Percentiles rank a stretch among this genome's conserved stretches.
These are phyloP conservation scores for Aspergillus arachidicola DNA, from an alignment of 2,329 filamentous ascomycete species.

Conservation along the genomic window DNA sequence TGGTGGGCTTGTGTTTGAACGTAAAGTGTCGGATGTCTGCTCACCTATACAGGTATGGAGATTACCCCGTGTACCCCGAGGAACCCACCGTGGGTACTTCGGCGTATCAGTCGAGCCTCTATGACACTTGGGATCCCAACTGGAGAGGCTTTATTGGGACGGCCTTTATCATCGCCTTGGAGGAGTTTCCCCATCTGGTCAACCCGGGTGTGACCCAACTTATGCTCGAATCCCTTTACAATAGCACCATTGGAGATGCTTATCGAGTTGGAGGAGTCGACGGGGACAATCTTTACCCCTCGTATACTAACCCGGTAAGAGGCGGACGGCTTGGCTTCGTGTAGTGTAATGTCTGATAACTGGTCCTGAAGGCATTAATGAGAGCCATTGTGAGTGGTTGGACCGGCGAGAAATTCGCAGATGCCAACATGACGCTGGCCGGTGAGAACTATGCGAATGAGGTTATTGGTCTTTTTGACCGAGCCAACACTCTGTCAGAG, in stretches of 20 bases:
- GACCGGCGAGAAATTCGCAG: constrained; percentile 57
- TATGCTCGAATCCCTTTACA: constrained; percentile 58
- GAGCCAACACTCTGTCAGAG: constrained; percentile 60
- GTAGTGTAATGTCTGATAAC: too few relatives aligned
- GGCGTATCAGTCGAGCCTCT: constrained; percentile 54
- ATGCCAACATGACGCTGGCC: constrained; percentile 49
- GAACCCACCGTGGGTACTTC: constrained; percentile 58
- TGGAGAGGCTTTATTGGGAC: constrained; percentile 67
- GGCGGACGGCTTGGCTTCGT: too few relatives aligned
- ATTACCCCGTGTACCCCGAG: constrained; percentile 42
- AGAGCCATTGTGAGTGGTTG: constrained; percentile 63
- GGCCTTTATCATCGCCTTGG: constrained; percentile 59
- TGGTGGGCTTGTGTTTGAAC: constrained; percentile 29
- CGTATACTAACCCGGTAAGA: constrained; percentile 33
- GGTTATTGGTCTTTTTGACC: constrained; percentile 60
- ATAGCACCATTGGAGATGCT: constrained; percentile 60
- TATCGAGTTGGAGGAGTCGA: constrained; percentile 65
- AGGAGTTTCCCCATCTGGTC: constrained; percentile 58
- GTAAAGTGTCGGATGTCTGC: background rate
- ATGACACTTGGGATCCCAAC: constrained; percentile 65
- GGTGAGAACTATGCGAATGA: constrained; percentile 61
- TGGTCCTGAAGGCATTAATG: constrained; percentile 54
- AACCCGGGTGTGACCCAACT: constrained; percentile 41
- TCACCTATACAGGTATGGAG: constrained; percentile 45
- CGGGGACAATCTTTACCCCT: constrained; percentile 63